These are phyloP conservation scores for Chionographis japonica DNA, from an alignment of 106 monocot genomes.

Conservation along the genomic window DNA sequence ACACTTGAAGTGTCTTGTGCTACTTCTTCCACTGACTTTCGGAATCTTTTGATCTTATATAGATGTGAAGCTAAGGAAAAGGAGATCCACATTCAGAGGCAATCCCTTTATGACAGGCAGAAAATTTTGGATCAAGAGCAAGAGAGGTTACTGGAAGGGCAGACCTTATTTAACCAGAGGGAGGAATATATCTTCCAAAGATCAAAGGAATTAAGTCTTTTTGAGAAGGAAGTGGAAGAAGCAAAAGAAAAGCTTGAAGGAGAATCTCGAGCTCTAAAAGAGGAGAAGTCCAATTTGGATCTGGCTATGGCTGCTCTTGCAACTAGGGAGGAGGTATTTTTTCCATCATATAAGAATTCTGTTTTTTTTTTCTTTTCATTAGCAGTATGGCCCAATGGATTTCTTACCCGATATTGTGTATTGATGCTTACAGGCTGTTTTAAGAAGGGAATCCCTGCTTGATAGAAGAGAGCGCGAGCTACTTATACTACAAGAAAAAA, in stretches of 20 bases:
- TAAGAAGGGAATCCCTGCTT: constrained; percentile 60
- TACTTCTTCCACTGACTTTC: constrained; percentile 1
- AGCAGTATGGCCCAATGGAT: not conserved
- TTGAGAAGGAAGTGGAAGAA: constrained; percentile 56
- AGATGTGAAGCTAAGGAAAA: constrained; percentile 78
- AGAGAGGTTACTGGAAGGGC: constrained; percentile 50
- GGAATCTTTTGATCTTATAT: constrained; percentile 6
- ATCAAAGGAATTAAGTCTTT: constrained; percentile 31
- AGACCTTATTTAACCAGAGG: constrained; percentile 59
- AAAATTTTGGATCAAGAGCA: constrained; percentile 70
- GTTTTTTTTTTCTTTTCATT: not conserved
- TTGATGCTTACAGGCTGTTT: constrained; percentile 46
- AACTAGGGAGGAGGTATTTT: constrained; percentile 61
- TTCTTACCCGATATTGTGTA: not conserved
- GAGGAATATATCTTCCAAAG: constrained; percentile 56
- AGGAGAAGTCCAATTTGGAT: constrained; percentile 51
- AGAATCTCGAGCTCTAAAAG: constrained; percentile 35
- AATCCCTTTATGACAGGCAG: constrained; percentile 61
- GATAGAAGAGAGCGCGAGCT: constrained; percentile 69
- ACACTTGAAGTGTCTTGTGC: not conserved
- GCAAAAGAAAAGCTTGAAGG: constrained; percentile 39
- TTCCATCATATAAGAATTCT: not conserved
- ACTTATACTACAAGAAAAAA: constrained; percentile 66
- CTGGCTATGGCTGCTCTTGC: constrained; percentile 42
- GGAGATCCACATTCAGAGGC: constrained; percentile 55